These are phyloP conservation scores for Penicillium brasilianum DNA, from an alignment of 2,329 filamentous ascomycete species.

Conservation along the genomic window DNA sequence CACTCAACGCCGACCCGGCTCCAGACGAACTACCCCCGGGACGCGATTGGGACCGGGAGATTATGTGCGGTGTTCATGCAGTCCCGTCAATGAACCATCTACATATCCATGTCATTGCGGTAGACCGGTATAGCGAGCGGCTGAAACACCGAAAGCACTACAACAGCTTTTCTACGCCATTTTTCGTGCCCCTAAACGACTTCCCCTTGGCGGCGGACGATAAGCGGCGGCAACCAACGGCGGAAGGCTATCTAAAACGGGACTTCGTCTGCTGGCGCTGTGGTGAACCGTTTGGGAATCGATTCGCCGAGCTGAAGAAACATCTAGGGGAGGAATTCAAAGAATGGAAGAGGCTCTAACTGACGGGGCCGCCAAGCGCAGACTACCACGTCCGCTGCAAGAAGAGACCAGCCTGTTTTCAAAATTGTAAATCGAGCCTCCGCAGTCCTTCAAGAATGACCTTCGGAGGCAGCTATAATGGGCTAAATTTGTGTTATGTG, in stretches of 20 bases:
- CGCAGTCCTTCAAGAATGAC: slow-evolving; percentile 10
- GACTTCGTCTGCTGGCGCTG: slow-evolving; percentile 88
- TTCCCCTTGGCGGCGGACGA: slow-evolving; percentile 76
- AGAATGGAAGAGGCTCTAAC: slow-evolving; percentile 70
- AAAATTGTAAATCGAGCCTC: slow-evolving; percentile 5
- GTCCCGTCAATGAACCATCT: slow-evolving; percentile 90
- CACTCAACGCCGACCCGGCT: slow-evolving; percentile 62
- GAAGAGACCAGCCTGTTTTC: slow-evolving; percentile 1
- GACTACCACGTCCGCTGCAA: slow-evolving; percentile 3
- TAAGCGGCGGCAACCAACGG: slow-evolving; percentile 61
- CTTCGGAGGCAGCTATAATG: slow-evolving; percentile 11
- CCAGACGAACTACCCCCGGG: slow-evolving; percentile 67
- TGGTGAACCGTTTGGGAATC: slow-evolving; percentile 71
- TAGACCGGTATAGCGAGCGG: slow-evolving; percentile 74
- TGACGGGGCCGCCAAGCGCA: slow-evolving; percentile 1
- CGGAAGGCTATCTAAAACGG: slow-evolving; percentile 63
- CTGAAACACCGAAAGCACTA: slow-evolving; percentile 87
- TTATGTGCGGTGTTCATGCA: slow-evolving; percentile 81
- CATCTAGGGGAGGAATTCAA: slow-evolving; percentile 79
- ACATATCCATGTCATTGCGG: slow-evolving; percentile 84
- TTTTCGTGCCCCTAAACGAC: slow-evolving; percentile 77
- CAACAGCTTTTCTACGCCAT: slow-evolving; percentile 85
- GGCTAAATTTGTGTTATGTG: slow-evolving; percentile 8
- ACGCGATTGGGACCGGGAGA: slow-evolving; percentile 76
- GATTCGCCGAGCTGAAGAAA: slow-evolving; percentile 73